Evolutionary conservation across 2,329 filamentous ascomycete genomes (phyloP).

Genomic region (Cladobotryum protrusum): DNA sequence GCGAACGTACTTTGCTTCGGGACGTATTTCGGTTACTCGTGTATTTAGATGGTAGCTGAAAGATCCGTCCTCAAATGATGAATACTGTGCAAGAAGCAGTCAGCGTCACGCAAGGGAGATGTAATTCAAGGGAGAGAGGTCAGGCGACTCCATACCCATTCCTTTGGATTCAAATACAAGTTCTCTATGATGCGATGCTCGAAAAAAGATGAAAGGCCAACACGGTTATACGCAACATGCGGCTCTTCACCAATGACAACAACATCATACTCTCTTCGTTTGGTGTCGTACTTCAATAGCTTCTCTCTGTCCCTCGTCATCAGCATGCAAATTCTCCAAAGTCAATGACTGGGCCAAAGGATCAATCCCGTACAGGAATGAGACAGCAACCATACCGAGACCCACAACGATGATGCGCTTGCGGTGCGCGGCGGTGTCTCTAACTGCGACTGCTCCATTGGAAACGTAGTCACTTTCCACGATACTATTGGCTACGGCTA

Average conservation of each 20-base stretch:
- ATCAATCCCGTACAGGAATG: conserved; percentile 66
- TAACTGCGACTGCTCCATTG: too few species aligned
- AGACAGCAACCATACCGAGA: conserved; percentile 85
- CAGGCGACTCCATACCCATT: conserved; percentile 56
- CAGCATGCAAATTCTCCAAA: too few species aligned
- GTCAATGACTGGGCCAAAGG: neutral
- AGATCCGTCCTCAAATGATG: conserved; percentile 57
- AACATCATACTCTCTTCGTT: conserved; percentile 69
- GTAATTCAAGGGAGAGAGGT: too few species aligned
- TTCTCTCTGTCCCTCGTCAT: conserved; percentile 59
- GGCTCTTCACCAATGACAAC: conserved; percentile 83
- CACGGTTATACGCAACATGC: conserved; percentile 85
- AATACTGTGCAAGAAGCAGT: conserved; percentile 46
- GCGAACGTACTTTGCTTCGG: conserved; percentile 57
- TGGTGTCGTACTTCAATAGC: conserved; percentile 74
- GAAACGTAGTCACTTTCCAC: too few species aligned
- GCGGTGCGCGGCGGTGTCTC: too few species aligned
- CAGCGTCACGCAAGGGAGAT: too few species aligned
- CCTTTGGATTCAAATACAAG: conserved; percentile 76
- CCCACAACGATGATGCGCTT: conserved; percentile 66
- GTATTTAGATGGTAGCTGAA: conserved; percentile 73
- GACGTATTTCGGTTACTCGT: conserved; percentile 57
- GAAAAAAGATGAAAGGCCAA: conserved; percentile 85
- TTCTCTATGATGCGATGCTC: conserved; percentile 79
- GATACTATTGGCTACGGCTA: too few species aligned